Conservation (phyloP, 768 basidiomycete genomes). For the Pleurotus cornucopiae region DNA sequence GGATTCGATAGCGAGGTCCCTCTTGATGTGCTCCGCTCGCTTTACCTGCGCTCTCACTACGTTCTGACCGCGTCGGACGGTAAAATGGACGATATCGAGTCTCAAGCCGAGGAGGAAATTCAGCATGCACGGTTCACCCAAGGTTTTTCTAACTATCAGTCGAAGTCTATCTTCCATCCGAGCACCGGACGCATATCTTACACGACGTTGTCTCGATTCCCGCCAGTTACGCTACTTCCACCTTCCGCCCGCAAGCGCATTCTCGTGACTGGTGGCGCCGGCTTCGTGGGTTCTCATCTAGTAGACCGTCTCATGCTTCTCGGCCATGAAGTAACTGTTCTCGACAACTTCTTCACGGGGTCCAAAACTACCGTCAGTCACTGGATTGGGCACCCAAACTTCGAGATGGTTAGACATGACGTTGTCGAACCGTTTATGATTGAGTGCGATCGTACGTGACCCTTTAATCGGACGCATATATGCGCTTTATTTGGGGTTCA, state of each 20-base stretch:
- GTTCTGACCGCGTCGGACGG: slow-evolving; percentile 38
- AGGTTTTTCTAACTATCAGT: slow-evolving; percentile 55
- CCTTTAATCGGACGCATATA: not conserved
- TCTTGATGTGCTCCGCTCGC: slow-evolving; percentile 75
- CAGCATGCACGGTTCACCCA: slow-evolving; percentile 53
- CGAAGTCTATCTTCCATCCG: slow-evolving; percentile 84
- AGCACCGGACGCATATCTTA: slow-evolving; percentile 83
- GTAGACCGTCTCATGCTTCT: slow-evolving; percentile 97
- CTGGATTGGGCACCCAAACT: slow-evolving; percentile 98
- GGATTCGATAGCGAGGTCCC: slow-evolving; percentile 87
- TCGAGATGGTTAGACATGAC: slow-evolving; percentile 96
- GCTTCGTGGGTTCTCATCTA: slow-evolving; percentile 98
- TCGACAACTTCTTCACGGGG: slow-evolving; percentile 99
- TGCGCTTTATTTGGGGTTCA: slow-evolving; percentile 25
- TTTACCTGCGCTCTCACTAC: slow-evolving; percentile 85
- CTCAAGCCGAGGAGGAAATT: slow-evolving; percentile 33
- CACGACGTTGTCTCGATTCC: slow-evolving; percentile 87
- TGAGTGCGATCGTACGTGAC: slow-evolving; percentile 87
- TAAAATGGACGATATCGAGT: slow-evolving; percentile 27
- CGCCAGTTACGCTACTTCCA: slow-evolving; percentile 85
- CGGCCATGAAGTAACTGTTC: slow-evolving; percentile 94
- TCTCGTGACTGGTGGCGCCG: slow-evolving; percentile 95
- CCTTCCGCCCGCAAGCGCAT: slow-evolving; percentile 80
- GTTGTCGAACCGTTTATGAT: slow-evolving; percentile 98
- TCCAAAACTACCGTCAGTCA: slow-evolving; percentile 95